These are phyloP conservation scores for Alternaria sp. DNA, from an alignment of 2,329 filamentous ascomycete genomes.

Conservation along the genomic window DNA sequence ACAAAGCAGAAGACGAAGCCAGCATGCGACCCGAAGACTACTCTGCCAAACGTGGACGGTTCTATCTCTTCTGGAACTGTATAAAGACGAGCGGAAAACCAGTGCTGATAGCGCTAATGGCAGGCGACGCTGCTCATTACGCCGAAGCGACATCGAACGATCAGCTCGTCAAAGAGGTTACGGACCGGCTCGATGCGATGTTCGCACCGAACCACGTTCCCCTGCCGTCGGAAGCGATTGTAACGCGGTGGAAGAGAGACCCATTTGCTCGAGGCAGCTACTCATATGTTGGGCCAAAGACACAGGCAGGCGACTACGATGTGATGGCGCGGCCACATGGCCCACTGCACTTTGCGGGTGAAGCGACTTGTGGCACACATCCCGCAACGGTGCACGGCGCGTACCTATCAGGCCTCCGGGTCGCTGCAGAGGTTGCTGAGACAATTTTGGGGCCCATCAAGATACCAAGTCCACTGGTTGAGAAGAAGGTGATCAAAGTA, in stretches of 20 bases:
- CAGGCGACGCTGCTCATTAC: constrained; percentile 89
- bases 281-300: constrained; percentile 87
- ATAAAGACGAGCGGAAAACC: constrained; percentile 86
- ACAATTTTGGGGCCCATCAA: constrained; percentile 82
- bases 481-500: constrained; percentile 61
- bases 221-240: constrained; percentile 81
- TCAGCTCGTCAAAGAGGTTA: constrained; percentile 81
- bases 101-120: constrained; percentile 91
- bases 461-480: constrained; percentile 76
- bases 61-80: constrained; percentile 98
- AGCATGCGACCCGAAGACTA: constrained; percentile 86
- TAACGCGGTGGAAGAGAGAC: constrained; percentile 93
- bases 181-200: constrained; percentile 76
- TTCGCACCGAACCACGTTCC: constrained; percentile 73
- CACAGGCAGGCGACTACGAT: constrained; percentile 89
- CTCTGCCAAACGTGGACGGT: constrained; percentile 79
- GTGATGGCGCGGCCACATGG: constrained; percentile 85
- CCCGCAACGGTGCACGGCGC: constrained; percentile 97
- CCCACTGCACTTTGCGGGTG: constrained; percentile 93
- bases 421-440: constrained; percentile 85
- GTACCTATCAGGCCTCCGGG: constrained; percentile 90
- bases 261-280: constrained; percentile 94
- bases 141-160: constrained; percentile 81
- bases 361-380: constrained; percentile 95
- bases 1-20: constrained; percentile 72